Evolutionary conservation across 2,329 filamentous ascomycete species (phyloP).

Genomic region (Rhytidhysteron rufulum): DNA sequence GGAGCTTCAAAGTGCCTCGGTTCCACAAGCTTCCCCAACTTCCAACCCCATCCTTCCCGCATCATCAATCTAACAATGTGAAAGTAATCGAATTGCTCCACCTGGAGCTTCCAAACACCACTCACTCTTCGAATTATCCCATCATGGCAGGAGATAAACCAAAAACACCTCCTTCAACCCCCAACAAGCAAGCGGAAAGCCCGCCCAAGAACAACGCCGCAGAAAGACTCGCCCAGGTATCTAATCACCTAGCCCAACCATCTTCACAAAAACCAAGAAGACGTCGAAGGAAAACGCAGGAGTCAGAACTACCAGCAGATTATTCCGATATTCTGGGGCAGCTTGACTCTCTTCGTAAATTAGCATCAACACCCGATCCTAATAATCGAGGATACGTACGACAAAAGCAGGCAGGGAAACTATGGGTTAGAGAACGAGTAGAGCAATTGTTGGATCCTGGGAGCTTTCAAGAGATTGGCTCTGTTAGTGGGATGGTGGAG

Average conservation of each 20-base stretch:
- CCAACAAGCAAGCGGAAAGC: slow-evolving; percentile 15
- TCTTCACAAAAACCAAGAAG: slow-evolving; percentile 31
- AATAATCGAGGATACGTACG: slow-evolving; percentile 57
- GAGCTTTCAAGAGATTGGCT: slow-evolving; percentile 58
- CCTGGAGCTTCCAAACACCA: slow-evolving; percentile 6
- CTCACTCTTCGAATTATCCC: not conserved
- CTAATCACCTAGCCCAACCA: slow-evolving; percentile 36
- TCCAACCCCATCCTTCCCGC: slow-evolving; percentile 6
- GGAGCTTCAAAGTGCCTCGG: slow-evolving; percentile 20
- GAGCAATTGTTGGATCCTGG: slow-evolving; percentile 54
- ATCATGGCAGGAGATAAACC: slow-evolving; percentile 23
- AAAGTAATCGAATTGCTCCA: slow-evolving; percentile 9
- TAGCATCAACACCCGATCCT: slow-evolving; percentile 54
- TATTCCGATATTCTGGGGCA: slow-evolving; percentile 61
- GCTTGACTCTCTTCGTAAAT: slow-evolving; percentile 47
- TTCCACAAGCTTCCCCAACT: slow-evolving; percentile 13
- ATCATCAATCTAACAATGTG: slow-evolving; percentile 15
- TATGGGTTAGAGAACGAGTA: slow-evolving; percentile 62
- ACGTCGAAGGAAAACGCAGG: slow-evolving; percentile 30
- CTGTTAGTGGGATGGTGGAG: slow-evolving; percentile 55
- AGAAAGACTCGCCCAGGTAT: slow-evolving; percentile 47
- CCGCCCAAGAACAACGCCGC: slow-evolving; percentile 24
- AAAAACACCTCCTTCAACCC: slow-evolving; percentile 4
- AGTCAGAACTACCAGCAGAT: slow-evolving; percentile 52
- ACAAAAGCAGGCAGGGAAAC: slow-evolving; percentile 61